A percentile compares a stretch with the other conserved stretches of the same genome.
Evolutionary conservation across 2,329 filamentous ascomycete species (phyloP).

Genomic region (Pezicula neosporulosa): DNA sequence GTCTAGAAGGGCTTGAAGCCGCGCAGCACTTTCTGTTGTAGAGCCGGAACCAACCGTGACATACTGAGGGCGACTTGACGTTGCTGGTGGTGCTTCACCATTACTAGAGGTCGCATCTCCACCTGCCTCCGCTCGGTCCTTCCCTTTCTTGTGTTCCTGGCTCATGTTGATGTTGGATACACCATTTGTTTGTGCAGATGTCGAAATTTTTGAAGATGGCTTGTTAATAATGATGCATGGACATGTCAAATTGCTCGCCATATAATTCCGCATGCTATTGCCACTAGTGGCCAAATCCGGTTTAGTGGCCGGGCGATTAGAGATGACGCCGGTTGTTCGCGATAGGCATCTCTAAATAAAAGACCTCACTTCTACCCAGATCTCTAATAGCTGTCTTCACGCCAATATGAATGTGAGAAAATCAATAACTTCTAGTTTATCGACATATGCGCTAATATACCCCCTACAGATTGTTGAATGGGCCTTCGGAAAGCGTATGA

Average conservation of each 20-base stretch:
- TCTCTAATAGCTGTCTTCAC: not conserved
- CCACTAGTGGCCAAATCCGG: not conserved
- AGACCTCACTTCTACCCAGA: not conserved
- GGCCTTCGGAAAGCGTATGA: constrained; percentile 99
- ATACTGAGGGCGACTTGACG: constrained; percentile 54
- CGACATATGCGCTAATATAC: not conserved
- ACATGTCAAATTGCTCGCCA: not conserved
- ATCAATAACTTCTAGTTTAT: not conserved
- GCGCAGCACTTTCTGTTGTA: constrained; percentile 76
- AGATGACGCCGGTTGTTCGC: not conserved
- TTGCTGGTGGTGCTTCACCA: constrained; percentile 2
- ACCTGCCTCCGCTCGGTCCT: constrained; percentile 34
- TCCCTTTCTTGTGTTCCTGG: constrained; percentile 53
- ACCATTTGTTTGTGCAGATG: constrained; percentile 14
- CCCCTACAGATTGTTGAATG: constrained; percentile 84
- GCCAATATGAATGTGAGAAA: constrained; percentile 51
- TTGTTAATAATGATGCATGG: constrained; percentile 12
- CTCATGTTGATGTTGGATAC: constrained; percentile 44
- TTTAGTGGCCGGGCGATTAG: not conserved
- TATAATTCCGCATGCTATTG: not conserved
- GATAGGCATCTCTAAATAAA: not conserved
- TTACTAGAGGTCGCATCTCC: constrained; percentile 15
- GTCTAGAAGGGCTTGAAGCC: constrained; percentile 77
- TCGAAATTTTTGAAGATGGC: constrained; percentile 3
- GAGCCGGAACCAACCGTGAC: constrained; percentile 86